Evolutionary conservation across 495 filamentous ascomycete genomes (phyloP).

Genomic region (Tirmania nivea): DNA sequence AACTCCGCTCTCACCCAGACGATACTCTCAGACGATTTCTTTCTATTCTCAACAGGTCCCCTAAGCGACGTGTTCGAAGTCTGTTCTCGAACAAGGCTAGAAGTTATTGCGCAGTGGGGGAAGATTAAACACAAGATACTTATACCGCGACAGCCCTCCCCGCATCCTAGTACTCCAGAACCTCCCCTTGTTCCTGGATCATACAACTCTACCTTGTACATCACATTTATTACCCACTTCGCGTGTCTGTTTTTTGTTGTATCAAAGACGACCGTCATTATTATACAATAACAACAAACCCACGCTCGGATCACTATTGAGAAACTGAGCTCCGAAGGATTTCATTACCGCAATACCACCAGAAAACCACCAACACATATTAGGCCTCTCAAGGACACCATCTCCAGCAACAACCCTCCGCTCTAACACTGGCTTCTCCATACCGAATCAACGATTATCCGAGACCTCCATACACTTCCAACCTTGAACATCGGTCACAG

Average conservation of each 20-base stretch:
- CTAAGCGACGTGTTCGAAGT: neutral
- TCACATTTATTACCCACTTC: neutral
- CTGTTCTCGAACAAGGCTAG: neutral
- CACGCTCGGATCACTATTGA: neutral
- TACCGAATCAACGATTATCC: conserved; percentile 18
- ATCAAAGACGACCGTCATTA: neutral
- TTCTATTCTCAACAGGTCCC: neutral
- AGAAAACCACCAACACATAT: neutral
- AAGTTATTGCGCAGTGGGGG: neutral
- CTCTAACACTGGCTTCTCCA: conserved; percentile 18
- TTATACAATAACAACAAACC: neutral
- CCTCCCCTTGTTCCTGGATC: neutral
- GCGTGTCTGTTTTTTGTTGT: neutral
- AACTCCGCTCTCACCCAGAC: neutral
- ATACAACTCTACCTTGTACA: neutral
- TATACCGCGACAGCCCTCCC: neutral
- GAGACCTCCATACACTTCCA: conserved; percentile 10
- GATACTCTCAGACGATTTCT: neutral
- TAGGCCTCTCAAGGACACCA: neutral
- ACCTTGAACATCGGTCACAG: neutral
- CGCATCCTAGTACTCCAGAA: neutral
- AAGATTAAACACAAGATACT: neutral
- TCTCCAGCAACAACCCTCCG: neutral
- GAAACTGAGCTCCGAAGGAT: too few species aligned
- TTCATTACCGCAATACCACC: too few species aligned